These are phyloP conservation scores for Pseudocercospora musae DNA, from an alignment of 2,329 filamentous ascomycete species.

Conservation along the genomic window DNA sequence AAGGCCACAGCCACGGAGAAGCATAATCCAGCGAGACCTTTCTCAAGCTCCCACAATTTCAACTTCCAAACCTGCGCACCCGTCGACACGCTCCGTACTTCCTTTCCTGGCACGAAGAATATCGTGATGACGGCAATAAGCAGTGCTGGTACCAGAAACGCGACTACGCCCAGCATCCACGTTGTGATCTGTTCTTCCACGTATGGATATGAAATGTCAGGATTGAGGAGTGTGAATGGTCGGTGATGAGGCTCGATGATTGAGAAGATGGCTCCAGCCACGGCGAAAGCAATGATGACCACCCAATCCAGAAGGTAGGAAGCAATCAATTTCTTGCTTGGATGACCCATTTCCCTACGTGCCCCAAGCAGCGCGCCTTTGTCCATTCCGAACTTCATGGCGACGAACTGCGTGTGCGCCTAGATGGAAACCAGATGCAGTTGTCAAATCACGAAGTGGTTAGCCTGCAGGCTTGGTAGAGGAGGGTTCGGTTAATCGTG, in stretches of 20 bases:
- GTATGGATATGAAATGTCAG: constrained; percentile 75
- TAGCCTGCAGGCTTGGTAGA: background rate
- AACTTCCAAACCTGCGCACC: constrained; percentile 65
- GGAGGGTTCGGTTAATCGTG: background rate
- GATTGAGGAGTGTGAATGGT: constrained; percentile 70
- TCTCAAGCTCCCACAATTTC: constrained; percentile 87
- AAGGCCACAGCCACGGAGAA: constrained; percentile 69
- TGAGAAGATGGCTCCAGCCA: constrained; percentile 44
- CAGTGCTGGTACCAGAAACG: constrained; percentile 61
- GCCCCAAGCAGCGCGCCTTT: constrained; percentile 13
- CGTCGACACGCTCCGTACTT: constrained; percentile 44
- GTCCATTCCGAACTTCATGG: background rate
- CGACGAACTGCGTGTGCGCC: background rate
- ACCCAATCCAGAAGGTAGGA: constrained; percentile 76
- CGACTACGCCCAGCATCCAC: constrained; percentile 61
- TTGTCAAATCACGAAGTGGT: background rate
- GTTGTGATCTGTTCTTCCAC: constrained; percentile 69
- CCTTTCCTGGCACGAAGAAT: constrained; percentile 66
- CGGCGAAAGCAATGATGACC: constrained; percentile 50
- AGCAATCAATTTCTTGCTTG: constrained; percentile 45
- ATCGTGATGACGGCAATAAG: constrained; percentile 68
- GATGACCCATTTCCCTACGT: constrained; percentile 11
- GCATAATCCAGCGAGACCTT: constrained; percentile 76
- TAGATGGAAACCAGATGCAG: background rate
- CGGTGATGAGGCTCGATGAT: constrained; percentile 62